Base-by-base conservation (phyloP, 768 basidiomycete species). In the Russula sp. region DNA sequence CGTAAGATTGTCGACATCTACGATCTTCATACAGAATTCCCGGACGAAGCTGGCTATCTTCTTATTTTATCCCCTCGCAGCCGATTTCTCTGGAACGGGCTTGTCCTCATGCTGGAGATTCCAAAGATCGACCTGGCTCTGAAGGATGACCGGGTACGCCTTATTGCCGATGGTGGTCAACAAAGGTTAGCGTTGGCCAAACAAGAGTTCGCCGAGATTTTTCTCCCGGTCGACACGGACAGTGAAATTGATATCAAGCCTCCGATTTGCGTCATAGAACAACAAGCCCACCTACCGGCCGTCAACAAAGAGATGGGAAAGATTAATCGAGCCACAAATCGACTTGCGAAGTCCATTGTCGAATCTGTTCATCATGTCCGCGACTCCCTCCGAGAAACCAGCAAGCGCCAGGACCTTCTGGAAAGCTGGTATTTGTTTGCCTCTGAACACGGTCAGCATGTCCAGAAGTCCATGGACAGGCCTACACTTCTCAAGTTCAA, bases 341-440 rank as follows among this genome's bases (percentile, higher is more conserved):
- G 91, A 35, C 79, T 99, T 31, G 94, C 94, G 6, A 93, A 98
- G 73, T 89, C 89, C 7, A 94, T 98, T 68, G 87, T 97, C 42
- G 87, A 91, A 66, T 96, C 97, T 0, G 91, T 96, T 8, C 87
- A 94, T 63, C 83, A 90, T 63, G 92, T 98, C 20, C 86, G 88
- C 37, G 80, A 77, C 42, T 84, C 88, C 3, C 77, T 94, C 57
- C 77, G 77, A 35, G 77, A 81, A 48, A 79, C 84, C 0, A 75
- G 77, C 39, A 86, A 82, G 44, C 85, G 84, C 59, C 94, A 95
- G 71, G 95, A 97, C 66, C 77, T 94, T 44, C 78, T 94, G 60
- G 91, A 91, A 67, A 95, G 91, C 71, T 99, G 96, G 94, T 98
- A 91, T 70, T 75, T 85, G 32, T 98, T 97, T 71, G 94, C 94